Conservation (phyloP, 305 asterid genomes). For the Solanum hybrid region DNA sequence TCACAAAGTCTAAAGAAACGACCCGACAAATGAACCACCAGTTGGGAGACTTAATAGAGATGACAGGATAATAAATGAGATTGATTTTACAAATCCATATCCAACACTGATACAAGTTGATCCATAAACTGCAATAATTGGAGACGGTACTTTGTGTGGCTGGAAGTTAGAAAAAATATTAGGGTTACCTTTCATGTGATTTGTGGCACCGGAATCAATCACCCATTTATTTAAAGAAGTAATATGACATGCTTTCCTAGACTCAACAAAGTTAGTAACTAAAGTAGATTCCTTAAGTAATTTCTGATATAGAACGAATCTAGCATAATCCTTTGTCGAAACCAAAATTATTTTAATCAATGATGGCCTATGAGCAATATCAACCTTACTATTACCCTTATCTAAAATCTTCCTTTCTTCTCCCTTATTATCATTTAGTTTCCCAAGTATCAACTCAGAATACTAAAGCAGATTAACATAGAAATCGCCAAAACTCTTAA, state of each 20-base stretch:
- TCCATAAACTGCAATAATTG: background rate
- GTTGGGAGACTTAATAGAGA: background rate
- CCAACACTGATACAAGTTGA: background rate
- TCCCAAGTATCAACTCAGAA: background rate
- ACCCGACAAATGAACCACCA: background rate
- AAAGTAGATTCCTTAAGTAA: background rate
- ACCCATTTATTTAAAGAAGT: background rate
- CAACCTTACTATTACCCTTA: background rate
- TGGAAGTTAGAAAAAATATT: background rate
- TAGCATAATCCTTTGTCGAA: background rate
- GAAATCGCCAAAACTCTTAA: background rate
- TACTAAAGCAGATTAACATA: background rate
- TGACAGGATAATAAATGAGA: background rate
- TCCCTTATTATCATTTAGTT: background rate
- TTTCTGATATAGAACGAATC: background rate
- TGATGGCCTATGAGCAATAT: background rate
- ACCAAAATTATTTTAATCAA: background rate
- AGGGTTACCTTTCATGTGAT: background rate
- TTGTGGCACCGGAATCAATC: background rate
- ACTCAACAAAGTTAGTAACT: background rate
- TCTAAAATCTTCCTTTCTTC: background rate
- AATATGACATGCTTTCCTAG: background rate
- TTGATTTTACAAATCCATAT: background rate
- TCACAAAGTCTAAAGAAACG: background rate
- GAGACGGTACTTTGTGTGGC: background rate